Evolutionary conservation across 495 filamentous ascomycete genomes (phyloP).

Genomic region (Podospora bellae-mahoneyi): DNA sequence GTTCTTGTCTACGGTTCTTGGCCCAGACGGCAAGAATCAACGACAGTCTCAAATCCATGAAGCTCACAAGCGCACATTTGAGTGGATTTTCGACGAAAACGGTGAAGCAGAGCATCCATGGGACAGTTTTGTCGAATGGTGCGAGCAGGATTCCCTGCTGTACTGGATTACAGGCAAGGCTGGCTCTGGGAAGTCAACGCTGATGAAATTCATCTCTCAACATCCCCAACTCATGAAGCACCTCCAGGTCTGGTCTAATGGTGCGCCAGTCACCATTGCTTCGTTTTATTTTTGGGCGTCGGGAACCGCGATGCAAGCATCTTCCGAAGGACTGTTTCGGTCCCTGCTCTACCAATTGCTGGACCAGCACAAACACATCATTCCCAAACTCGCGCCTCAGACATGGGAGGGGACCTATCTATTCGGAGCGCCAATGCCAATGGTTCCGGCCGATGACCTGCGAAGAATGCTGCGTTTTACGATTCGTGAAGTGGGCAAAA

Average conservation of each 20-base stretch:
- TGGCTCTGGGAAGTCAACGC: neutral
- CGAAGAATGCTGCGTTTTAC: neutral
- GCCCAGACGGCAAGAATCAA: neutral
- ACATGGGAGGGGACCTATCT: neutral
- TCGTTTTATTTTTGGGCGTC: neutral
- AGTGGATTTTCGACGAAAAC: neutral
- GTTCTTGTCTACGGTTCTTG: neutral
- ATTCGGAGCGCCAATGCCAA: neutral
- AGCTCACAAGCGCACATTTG: neutral
- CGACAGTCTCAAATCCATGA: neutral
- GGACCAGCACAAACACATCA: neutral
- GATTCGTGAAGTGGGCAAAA: neutral
- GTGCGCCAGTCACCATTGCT: neutral
- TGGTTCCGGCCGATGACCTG: neutral
- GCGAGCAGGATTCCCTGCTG: neutral
- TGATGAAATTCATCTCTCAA: neutral
- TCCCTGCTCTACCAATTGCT: neutral
- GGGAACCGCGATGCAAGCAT: neutral
- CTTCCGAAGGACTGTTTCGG: neutral
- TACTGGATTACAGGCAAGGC: slow-evolving; percentile 1
- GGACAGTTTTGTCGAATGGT: neutral
- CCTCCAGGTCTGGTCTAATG: neutral
- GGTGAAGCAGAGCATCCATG: neutral
- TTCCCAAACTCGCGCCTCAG: neutral
- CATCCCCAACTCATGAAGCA: neutral